Evolutionary conservation across 2,329 filamentous ascomycete genomes (phyloP).

Genomic region (Metarhizium guizhouense): DNA sequence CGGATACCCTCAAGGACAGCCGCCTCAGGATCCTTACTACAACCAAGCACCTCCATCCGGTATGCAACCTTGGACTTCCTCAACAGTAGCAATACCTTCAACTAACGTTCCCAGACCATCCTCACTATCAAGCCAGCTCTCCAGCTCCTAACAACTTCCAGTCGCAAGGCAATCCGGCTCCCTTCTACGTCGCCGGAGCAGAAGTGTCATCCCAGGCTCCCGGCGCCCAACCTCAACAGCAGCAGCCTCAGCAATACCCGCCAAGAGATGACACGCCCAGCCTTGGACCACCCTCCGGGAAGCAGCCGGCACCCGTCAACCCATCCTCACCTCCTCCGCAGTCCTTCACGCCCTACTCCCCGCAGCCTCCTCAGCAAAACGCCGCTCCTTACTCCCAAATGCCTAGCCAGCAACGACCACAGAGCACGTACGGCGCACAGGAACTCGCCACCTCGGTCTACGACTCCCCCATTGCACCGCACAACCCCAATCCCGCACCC

Average conservation of each 20-base stretch:
- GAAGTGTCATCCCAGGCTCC: conserved; percentile 37
- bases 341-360: conserved; percentile 34
- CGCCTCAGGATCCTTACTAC: conserved; percentile 56
- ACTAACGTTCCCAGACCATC: conserved; percentile 30
- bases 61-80: conserved; percentile 6
- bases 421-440: conserved; percentile 64
- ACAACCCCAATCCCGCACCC: conserved; percentile 30
- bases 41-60: conserved; percentile 43
- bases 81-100: not conserved
- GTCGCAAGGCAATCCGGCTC: conserved; percentile 33
- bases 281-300: conserved; percentile 16
- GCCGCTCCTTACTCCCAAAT: conserved; percentile 34
- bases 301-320: conserved; percentile 22
- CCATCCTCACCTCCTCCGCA: conserved; percentile 42
- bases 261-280: conserved; percentile 43
- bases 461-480: conserved; percentile 58
- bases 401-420: conserved; percentile 39
- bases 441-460: conserved; percentile 72
- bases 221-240: conserved; percentile 24
- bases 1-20: conserved; percentile 32
- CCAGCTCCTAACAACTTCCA: conserved; percentile 33
- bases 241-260: conserved; percentile 36
- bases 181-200: conserved; percentile 57
- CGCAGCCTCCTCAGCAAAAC: conserved; percentile 14
- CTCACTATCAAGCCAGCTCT: conserved; percentile 36